Evolutionary conservation across 2,329 filamentous ascomycete genomes (phyloP).

Genomic region (Tolypocladium cylindrosporum): DNA sequence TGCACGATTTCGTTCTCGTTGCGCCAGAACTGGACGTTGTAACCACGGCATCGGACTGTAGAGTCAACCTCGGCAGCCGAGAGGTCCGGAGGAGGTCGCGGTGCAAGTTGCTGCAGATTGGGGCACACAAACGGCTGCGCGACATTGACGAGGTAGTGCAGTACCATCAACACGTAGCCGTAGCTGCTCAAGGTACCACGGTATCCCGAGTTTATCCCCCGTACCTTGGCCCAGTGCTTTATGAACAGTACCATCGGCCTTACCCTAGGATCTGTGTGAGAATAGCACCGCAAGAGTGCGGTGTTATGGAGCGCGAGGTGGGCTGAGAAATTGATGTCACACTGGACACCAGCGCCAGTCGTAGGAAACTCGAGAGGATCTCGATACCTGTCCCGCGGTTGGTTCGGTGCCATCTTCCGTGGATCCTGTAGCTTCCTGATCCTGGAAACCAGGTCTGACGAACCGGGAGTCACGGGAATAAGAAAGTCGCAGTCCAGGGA

Average conservation of each 20-base stretch:
- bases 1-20: constrained; percentile 59
- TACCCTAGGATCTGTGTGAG: constrained; percentile 67
- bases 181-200: constrained; percentile 81
- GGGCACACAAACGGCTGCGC: constrained; percentile 72
- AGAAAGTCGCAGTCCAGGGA: constrained; percentile 10
- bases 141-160: constrained; percentile 83
- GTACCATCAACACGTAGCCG: constrained; percentile 83
- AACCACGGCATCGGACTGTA: constrained; percentile 44
- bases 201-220: constrained; percentile 80
- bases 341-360: constrained; percentile 68
- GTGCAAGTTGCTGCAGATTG: constrained; percentile 60
- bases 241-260: constrained; percentile 72
- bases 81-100: constrained; percentile 25
- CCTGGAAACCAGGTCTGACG: constrained; percentile 24
- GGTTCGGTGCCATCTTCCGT: constrained; percentile 37
- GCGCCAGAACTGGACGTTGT: constrained; percentile 68
- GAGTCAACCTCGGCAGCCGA: constrained; percentile 12
- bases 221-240: constrained; percentile 81
- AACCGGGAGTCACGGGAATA: constrained; percentile 26
- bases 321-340: constrained; percentile 87
- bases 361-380: constrained; percentile 70
- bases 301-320: constrained; percentile 79
- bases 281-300: constrained; percentile 71
- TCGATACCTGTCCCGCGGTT: constrained; percentile 42
- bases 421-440: constrained; percentile 39